Evolutionary conservation across 345 rosid genomes (phyloP).

Genomic region (Eutrema heterophyllum): DNA sequence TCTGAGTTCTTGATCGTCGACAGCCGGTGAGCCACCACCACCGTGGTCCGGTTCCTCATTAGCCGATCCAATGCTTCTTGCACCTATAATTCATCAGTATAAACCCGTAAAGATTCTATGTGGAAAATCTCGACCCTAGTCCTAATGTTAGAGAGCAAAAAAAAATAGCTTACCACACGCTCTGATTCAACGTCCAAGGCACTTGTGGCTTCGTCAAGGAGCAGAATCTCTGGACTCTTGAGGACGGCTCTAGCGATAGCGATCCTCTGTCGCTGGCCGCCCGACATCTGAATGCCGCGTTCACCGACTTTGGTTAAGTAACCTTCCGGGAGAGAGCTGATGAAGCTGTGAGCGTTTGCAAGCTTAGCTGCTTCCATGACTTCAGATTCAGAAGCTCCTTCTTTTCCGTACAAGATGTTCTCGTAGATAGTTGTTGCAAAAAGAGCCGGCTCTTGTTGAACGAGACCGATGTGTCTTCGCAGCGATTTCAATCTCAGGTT

Average conservation of each 20-base stretch:
- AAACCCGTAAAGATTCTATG: not conserved
- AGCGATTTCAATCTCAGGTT: constrained; percentile 60
- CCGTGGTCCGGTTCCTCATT: constrained; percentile 71
- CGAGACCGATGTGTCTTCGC: constrained; percentile 71
- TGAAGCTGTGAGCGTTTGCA: constrained; percentile 83
- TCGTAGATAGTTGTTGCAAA: constrained; percentile 79
- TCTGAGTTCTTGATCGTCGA: constrained; percentile 83
- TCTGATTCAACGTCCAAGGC: constrained; percentile 88
- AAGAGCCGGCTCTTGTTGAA: constrained; percentile 92
- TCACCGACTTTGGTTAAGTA: constrained; percentile 83
- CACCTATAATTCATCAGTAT: constrained; percentile 18
- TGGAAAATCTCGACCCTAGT: not conserved
- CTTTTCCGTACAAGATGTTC: constrained; percentile 85
- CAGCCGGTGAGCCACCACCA: constrained; percentile 85
- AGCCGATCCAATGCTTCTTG: constrained; percentile 82
- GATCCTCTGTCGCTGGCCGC: constrained; percentile 90
- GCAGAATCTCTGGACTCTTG: constrained; percentile 80
- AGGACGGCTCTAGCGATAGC: constrained; percentile 91
- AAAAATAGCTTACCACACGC: constrained; percentile 38
- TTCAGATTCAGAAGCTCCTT: constrained; percentile 74
- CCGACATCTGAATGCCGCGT: constrained; percentile 81
- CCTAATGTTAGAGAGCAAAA: not conserved
- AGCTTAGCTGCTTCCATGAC: constrained; percentile 79
- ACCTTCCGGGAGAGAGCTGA: constrained; percentile 75
- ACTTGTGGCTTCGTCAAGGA: constrained; percentile 91